Percentiles rank a stretch among this genome's conserved stretches.
Conservation (phyloP, 2,329 filamentous ascomycete genomes). For the Exophiala xenobiotica region DNA sequence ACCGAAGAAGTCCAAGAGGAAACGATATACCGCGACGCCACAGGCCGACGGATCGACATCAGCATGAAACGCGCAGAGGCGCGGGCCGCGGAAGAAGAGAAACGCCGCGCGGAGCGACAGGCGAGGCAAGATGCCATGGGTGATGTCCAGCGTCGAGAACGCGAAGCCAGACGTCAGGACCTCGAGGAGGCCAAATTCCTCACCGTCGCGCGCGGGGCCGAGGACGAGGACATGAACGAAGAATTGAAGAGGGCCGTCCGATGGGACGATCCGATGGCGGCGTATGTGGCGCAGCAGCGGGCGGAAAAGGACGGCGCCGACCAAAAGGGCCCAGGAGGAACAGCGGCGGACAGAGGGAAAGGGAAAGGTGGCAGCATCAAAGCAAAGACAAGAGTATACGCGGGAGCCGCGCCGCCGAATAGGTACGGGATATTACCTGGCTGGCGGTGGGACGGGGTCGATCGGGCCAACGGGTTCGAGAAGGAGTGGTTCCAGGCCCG, state of each 20-base stretch:
- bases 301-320: slow-evolving; percentile 33
- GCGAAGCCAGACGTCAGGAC: slow-evolving; percentile 62
- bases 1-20: slow-evolving; percentile 52
- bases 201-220: slow-evolving; percentile 73
- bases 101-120: slow-evolving; percentile 61
- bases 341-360: slow-evolving; percentile 27
- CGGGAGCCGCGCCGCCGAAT: slow-evolving; percentile 81
- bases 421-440: slow-evolving; percentile 90
- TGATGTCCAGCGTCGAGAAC: slow-evolving; percentile 75
- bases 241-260: slow-evolving; percentile 73
- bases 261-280: slow-evolving; percentile 93
- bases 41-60: slow-evolving; percentile 89
- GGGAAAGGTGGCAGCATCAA: slow-evolving; percentile 40
- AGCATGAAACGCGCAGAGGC: slow-evolving; percentile 86
- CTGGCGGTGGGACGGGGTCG: slow-evolving; percentile 95
- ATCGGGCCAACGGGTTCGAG: slow-evolving; percentile 91
- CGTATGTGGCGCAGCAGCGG: slow-evolving; percentile 64
- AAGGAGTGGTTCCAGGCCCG: slow-evolving; percentile 85
- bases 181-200: slow-evolving; percentile 81
- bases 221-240: slow-evolving; percentile 82
- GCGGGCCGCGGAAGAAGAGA: slow-evolving; percentile 73
- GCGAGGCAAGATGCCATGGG: slow-evolving; percentile 73
- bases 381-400: slow-evolving; percentile 67
- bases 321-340: neutral
- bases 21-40: slow-evolving; percentile 93